Evolutionary conservation across 1,284 basidiomycete genomes (phyloP).

Genomic region (Cutaneotrichosporon sp.): DNA sequence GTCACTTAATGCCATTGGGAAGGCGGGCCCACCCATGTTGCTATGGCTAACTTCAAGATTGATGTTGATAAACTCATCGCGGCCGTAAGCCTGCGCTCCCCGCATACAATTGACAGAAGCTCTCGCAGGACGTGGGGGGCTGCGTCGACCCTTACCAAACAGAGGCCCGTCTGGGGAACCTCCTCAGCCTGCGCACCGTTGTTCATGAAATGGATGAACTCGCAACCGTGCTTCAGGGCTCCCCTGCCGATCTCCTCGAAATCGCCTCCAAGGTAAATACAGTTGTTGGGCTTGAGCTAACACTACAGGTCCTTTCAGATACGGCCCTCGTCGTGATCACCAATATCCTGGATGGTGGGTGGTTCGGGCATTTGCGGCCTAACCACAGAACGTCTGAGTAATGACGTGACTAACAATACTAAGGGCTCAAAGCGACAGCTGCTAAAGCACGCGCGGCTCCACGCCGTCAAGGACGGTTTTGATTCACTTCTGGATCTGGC

Average conservation of each 20-base stretch:
- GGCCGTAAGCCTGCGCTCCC: slow-evolving; percentile 57
- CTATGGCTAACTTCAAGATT: slow-evolving; percentile 53
- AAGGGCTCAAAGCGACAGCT: slow-evolving; percentile 15
- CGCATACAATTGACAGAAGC: slow-evolving; percentile 5
- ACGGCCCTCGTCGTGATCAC: slow-evolving; percentile 7
- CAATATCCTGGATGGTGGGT: slow-evolving; percentile 23
- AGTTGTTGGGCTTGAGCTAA: neutral
- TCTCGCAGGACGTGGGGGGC: slow-evolving; percentile 18
- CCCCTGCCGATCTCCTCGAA: neutral
- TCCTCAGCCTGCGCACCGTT: slow-evolving; percentile 33
- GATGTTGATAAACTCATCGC: slow-evolving; percentile 86
- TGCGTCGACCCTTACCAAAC: slow-evolving; percentile 17
- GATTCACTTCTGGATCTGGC: slow-evolving; percentile 87
- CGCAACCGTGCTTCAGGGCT: slow-evolving; percentile 12
- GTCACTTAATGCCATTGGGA: slow-evolving; percentile 68
- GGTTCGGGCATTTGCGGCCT: neutral
- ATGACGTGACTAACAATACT: slow-evolving; percentile 25
- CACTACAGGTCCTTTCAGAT: slow-evolving; percentile 2
- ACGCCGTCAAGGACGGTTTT: slow-evolving; percentile 77
- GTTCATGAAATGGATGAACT: slow-evolving; percentile 23
- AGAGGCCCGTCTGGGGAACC: slow-evolving; percentile 31
- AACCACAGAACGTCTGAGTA: slow-evolving; percentile 24
- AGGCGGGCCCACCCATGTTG: slow-evolving; percentile 23
- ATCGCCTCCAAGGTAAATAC: neutral
- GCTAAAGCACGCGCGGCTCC: slow-evolving; percentile 66